Conservation (phyloP, 768 basidiomycete species). For the Macrolepiota dolichaula region DNA sequence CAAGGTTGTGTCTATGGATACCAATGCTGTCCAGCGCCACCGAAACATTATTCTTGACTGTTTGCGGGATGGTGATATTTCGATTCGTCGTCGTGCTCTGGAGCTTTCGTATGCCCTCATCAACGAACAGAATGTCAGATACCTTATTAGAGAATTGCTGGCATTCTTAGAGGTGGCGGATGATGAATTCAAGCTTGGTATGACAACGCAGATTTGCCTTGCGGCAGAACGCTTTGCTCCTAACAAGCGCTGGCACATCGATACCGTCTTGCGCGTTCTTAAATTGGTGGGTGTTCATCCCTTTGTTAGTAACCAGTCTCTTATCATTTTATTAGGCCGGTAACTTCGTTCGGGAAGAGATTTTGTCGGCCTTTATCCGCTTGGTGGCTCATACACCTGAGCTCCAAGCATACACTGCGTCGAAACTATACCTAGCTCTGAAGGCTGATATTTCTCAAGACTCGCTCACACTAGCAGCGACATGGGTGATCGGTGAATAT, state of each 20-base stretch:
- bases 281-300: conserved; percentile 63
- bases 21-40: conserved; percentile 96
- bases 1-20: conserved; percentile 97
- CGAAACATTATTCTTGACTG: conserved; percentile 99
- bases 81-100: conserved; percentile 93
- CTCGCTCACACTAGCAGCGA: conserved; percentile 86
- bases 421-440: conserved; percentile 84
- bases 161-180: conserved; percentile 98
- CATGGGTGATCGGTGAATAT: conserved; percentile 97
- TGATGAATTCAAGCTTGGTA: conserved; percentile 96
- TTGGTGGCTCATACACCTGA: conserved; percentile 97
- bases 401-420: conserved; percentile 91
- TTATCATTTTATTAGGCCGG: conserved; percentile 63
- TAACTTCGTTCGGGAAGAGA: conserved; percentile 96
- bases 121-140: conserved; percentile 90
- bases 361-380: conserved; percentile 91
- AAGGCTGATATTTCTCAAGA: conserved; percentile 94
- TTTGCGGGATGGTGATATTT: conserved; percentile 97
- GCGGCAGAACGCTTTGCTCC: conserved; percentile 97
- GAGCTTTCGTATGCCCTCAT: conserved; percentile 97
- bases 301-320: neutral
- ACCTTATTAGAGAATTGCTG: conserved; percentile 88
- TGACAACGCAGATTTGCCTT: conserved; percentile 96
- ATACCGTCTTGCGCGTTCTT: conserved; percentile 89
- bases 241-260: conserved; percentile 98